phyloP scores from a whole-genome alignment of 768 basidiomycete species.

The Aureoboletus auriporus region DNA sequence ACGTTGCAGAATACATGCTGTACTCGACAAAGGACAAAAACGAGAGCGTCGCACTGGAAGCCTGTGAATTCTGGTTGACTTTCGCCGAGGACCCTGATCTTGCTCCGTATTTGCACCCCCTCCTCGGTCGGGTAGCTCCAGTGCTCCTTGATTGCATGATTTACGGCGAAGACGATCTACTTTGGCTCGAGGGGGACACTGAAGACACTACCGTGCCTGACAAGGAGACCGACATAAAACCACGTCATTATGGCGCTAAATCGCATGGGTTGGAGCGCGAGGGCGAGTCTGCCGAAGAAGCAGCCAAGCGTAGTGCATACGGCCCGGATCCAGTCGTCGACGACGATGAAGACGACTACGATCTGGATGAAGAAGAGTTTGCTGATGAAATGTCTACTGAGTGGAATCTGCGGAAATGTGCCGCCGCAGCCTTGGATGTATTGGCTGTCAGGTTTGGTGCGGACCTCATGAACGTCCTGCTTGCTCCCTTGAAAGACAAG shows the following conservation, averaged over 20 bases:
- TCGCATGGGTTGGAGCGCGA: slow-evolving; percentile 83
- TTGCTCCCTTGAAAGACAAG: slow-evolving; percentile 88
- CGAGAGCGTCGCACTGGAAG: slow-evolving; percentile 94
- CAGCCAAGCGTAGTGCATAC: slow-evolving; percentile 53
- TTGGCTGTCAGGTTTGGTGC: slow-evolving; percentile 88
- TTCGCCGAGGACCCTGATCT: slow-evolving; percentile 95
- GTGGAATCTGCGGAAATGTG: slow-evolving; percentile 98
- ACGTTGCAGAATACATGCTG: slow-evolving; percentile 98
- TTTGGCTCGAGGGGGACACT: slow-evolving; percentile 89
- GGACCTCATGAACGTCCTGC: slow-evolving; percentile 85
- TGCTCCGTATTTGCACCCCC: slow-evolving; percentile 76
- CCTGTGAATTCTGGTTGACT: slow-evolving; percentile 99
- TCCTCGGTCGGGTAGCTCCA: slow-evolving; percentile 89
- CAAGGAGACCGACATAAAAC: slow-evolving; percentile 94
- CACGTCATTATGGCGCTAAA: slow-evolving; percentile 85
- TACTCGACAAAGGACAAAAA: slow-evolving; percentile 98
- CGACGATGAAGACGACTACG: slow-evolving; percentile 84
- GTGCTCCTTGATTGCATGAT: slow-evolving; percentile 97
- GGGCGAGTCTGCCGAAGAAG: slow-evolving; percentile 34
- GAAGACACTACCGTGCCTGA: slow-evolving; percentile 91
- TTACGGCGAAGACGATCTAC: slow-evolving; percentile 93
- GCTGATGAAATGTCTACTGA: slow-evolving; percentile 97
- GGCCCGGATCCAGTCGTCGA: slow-evolving; percentile 74
- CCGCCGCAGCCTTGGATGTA: slow-evolving; percentile 95
- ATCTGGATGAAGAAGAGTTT: slow-evolving; percentile 80